A percentile compares a stretch with the other conserved stretches of the same genome.
phyloP scores from a whole-genome alignment of 441 rosid genomes.

The Theobroma grandiflorum region DNA sequence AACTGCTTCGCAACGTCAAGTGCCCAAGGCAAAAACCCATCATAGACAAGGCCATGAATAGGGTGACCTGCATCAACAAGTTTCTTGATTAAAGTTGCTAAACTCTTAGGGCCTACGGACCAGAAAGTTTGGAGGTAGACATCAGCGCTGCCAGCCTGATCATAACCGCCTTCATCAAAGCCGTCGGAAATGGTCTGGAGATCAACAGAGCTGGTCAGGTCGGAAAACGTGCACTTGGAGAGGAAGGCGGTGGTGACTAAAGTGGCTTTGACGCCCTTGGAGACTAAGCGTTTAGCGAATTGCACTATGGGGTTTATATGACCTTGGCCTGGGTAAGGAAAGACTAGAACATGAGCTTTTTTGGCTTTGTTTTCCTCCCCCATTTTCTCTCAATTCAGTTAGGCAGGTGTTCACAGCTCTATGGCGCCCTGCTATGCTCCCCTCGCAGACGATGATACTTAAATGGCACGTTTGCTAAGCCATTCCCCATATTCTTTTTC shows the following conservation, averaged over 20 bases:
- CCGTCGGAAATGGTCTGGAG: slow-evolving; percentile 35
- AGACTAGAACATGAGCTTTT: slow-evolving; percentile 43
- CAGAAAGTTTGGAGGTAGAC: slow-evolving; percentile 24
- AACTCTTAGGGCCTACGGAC: slow-evolving; percentile 35
- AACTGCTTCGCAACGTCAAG: slow-evolving; percentile 44
- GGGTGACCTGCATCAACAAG: slow-evolving; percentile 24
- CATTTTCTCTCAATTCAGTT: not conserved
- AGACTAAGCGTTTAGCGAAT: slow-evolving; percentile 58
- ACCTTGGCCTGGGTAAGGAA: slow-evolving; percentile 58
- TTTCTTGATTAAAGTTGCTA: slow-evolving; percentile 43
- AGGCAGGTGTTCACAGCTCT: too few relatives aligned
- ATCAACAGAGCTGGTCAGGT: slow-evolving; percentile 32
- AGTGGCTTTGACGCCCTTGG: slow-evolving; percentile 57
- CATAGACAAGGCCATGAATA: slow-evolving; percentile 46
- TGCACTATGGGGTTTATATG: slow-evolving; percentile 72
- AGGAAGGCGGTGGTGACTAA: slow-evolving; percentile 45
- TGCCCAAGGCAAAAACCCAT: slow-evolving; percentile 46
- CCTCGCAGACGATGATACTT: not conserved
- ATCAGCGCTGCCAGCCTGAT: slow-evolving; percentile 25
- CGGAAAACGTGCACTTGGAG: slow-evolving; percentile 36
- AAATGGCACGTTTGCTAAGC: too few relatives aligned
- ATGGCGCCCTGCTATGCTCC: not conserved
- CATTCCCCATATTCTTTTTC: too few relatives aligned
- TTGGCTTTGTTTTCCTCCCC: slow-evolving; percentile 23
- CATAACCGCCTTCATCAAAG: slow-evolving; percentile 30